These are phyloP conservation scores for Silene conica DNA, from an alignment of 148 eudicot genomes.

Conservation along the genomic window DNA sequence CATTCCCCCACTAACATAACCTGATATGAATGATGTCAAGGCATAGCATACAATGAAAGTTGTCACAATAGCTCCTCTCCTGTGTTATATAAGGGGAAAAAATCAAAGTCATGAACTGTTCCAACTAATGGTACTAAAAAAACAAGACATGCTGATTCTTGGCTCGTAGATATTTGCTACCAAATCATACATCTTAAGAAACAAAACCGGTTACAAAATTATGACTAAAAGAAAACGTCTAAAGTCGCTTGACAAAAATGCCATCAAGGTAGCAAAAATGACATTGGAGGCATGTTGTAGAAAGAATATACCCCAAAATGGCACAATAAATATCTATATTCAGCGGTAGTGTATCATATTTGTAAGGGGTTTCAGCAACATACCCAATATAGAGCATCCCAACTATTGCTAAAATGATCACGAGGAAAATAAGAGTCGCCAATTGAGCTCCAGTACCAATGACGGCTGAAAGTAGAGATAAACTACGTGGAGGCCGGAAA, in stretches of 20 bases:
- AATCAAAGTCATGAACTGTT: not conserved
- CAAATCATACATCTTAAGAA: not conserved
- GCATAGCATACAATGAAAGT: slow-evolving; percentile 77
- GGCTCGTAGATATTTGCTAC: not conserved
- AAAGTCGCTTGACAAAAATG: not conserved
- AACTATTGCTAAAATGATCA: slow-evolving; percentile 72
- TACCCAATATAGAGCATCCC: slow-evolving; percentile 77
- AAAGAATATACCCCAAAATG: not conserved
- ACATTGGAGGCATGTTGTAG: not conserved
- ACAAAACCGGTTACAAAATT: not conserved
- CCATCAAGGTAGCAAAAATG: not conserved
- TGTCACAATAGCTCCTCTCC: slow-evolving; percentile 90
- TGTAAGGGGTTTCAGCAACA: slow-evolving; percentile 20
- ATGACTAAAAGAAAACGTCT: not conserved
- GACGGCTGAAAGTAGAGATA: slow-evolving; percentile 64
- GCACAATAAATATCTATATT: not conserved
- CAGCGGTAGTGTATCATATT: not conserved
- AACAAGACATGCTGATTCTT: not conserved
- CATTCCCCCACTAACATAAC: slow-evolving; percentile 88
- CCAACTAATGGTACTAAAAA: not conserved
- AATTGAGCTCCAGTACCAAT: slow-evolving; percentile 89
- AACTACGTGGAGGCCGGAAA: slow-evolving; percentile 64
- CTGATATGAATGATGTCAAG: slow-evolving; percentile 72
- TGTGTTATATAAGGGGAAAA: slow-evolving; percentile 16
- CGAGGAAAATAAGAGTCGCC: slow-evolving; percentile 71